Conservation (phyloP, 225 moss, liverwort and hornwort species). For the Climacium dendroides region DNA sequence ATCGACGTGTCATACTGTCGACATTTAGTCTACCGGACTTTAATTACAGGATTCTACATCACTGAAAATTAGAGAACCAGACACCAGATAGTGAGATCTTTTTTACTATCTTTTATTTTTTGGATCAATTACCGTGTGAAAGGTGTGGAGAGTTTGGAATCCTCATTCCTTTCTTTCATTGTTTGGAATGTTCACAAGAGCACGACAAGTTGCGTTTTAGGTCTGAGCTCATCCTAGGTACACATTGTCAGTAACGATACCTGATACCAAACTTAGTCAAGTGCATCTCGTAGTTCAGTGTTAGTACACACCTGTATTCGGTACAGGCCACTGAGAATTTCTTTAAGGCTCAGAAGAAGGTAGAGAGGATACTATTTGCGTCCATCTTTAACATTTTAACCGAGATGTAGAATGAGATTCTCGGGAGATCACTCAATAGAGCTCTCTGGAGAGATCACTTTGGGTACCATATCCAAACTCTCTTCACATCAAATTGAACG, state of each 20-base stretch:
- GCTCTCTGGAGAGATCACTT: background rate
- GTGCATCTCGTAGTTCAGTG: background rate
- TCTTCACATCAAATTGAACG: background rate
- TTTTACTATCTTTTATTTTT: background rate
- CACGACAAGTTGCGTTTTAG: background rate
- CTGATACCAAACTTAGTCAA: background rate
- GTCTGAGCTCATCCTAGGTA: background rate
- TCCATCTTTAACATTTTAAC: background rate
- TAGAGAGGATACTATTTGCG: background rate
- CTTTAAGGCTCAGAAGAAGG: background rate
- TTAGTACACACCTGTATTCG: background rate
- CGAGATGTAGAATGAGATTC: background rate
- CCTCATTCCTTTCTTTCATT: slow-evolving; percentile 1
- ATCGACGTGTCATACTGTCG: background rate
- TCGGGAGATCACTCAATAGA: background rate
- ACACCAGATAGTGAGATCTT: background rate
- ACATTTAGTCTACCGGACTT: background rate
- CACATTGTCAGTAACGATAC: background rate
- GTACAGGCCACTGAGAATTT: background rate
- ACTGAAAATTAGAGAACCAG: background rate
- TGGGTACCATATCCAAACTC: background rate
- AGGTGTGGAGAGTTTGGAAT: background rate
- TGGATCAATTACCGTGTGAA: background rate
- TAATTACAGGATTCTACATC: background rate
- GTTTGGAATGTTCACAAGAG: background rate